Conservation (phyloP, 225 moss, liverwort and hornwort genomes). For the Rhytidiadelphus loreus region DNA sequence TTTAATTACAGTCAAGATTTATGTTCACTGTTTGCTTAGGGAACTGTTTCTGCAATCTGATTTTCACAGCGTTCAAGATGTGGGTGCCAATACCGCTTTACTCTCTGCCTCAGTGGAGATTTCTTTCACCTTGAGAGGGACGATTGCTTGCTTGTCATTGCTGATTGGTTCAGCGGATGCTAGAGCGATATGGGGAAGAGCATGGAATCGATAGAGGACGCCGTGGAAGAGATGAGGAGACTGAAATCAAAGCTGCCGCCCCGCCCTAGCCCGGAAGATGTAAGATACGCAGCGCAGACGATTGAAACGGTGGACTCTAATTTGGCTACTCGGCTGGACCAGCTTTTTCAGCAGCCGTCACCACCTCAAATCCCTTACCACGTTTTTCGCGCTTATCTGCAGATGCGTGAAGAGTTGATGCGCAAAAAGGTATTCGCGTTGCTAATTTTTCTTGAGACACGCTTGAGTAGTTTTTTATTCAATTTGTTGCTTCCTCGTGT, state of each 20-base stretch:
- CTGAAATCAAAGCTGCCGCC: conserved; percentile 51
- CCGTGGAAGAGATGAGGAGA: conserved; percentile 51
- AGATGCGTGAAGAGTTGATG: conserved; percentile 73
- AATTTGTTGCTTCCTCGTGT: not conserved
- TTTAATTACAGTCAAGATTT: not conserved
- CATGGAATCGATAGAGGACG: conserved; percentile 70
- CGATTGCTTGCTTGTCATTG: not conserved
- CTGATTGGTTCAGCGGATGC: not conserved
- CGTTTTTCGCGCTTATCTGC: conserved; percentile 65
- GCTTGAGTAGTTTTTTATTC: not conserved
- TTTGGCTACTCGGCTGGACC: conserved; percentile 39
- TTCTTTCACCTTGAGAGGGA: conserved; percentile 10
- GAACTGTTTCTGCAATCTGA: not conserved
- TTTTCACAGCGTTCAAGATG: not conserved
- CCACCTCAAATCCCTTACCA: conserved; percentile 45
- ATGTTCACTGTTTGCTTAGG: not conserved
- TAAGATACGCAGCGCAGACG: conserved; percentile 33
- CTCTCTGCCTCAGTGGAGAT: not conserved
- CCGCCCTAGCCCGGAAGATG: conserved; percentile 44
- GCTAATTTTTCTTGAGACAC: not conserved
- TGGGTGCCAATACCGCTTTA: not conserved
- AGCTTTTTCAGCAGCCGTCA: conserved; percentile 40
- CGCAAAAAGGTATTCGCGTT: conserved; percentile 24
- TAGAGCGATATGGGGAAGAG: conserved; percentile 48
- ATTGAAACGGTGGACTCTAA: conserved; percentile 46